phyloP scores from a whole-genome alignment of 495 filamentous ascomycete species.

The Extremus antarcticus region DNA sequence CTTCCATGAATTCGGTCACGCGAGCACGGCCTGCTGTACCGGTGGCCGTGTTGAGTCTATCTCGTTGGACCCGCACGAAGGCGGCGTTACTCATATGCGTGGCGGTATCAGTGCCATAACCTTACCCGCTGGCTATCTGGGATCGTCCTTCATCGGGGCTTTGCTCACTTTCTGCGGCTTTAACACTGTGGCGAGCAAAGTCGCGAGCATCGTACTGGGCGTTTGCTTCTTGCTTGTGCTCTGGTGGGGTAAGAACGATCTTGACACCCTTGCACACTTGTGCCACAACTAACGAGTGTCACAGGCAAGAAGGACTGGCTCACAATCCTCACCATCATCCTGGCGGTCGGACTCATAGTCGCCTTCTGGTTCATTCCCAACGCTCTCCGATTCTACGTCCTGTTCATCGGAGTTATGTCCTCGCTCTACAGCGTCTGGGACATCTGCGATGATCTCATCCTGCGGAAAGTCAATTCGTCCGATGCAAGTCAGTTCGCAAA shows the following conservation, averaged over 20 bases:
- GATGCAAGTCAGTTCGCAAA: constrained; percentile 74
- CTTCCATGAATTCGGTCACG: constrained; percentile 76
- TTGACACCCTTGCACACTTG: too few relatives aligned
- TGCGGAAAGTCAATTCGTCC: constrained; percentile 69
- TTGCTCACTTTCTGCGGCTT: constrained; percentile 72
- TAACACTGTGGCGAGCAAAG: constrained; percentile 66
- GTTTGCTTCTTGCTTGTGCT: constrained; percentile 65
- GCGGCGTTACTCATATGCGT: constrained; percentile 68
- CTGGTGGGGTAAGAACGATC: constrained; percentile 50
- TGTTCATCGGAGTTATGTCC: constrained; percentile 76
- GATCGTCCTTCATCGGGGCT: constrained; percentile 63
- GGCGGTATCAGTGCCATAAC: constrained; percentile 65
- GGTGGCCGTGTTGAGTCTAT: constrained; percentile 66
- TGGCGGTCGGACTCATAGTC: constrained; percentile 59
- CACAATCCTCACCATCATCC: constrained; percentile 56
- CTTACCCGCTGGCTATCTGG: constrained; percentile 66
- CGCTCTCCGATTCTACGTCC: constrained; percentile 60
- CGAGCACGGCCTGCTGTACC: constrained; percentile 59
- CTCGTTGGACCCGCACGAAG: constrained; percentile 56
- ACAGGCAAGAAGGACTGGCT: constrained; percentile 53
- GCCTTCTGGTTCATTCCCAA: constrained; percentile 75
- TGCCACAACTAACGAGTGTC: too few relatives aligned
- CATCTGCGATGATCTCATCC: constrained; percentile 78
- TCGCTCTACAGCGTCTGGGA: constrained; percentile 73
- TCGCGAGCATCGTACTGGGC: constrained; percentile 60